These are phyloP conservation scores for Eucalyptus curtisii DNA, from an alignment of 345 rosid genomes.

Conservation along the genomic window DNA sequence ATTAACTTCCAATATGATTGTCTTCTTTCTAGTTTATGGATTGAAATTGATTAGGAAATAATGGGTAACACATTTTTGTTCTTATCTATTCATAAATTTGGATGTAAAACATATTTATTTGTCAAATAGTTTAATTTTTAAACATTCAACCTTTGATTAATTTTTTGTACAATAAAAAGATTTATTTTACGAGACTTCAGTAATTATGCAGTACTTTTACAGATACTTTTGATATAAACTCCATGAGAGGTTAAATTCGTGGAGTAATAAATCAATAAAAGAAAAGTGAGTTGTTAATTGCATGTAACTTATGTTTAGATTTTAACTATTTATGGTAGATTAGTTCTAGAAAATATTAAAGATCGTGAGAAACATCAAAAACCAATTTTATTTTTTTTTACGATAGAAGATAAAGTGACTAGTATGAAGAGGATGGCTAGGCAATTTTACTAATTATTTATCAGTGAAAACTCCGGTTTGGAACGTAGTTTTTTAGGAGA, in stretches of 20 bases:
- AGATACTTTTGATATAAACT: background rate
- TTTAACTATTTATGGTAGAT: background rate
- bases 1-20: background rate
- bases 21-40: background rate
- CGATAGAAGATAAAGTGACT: background rate
- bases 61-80: background rate
- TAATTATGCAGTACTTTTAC: background rate
- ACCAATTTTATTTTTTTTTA: background rate
- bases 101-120: background rate
- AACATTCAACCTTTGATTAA: background rate
- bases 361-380: background rate
- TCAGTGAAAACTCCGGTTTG: background rate
- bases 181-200: background rate
- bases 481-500: background rate
- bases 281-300: background rate
- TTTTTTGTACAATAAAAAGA: background rate
- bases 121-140: background rate
- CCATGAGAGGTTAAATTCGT: background rate
- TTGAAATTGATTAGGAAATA: background rate
- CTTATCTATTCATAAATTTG: background rate
- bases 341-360: background rate
- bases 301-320: background rate
- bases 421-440: background rate
- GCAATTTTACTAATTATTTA: background rate
- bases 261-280: background rate